Evolutionary conservation across 2,329 filamentous ascomycete genomes (phyloP).

Genomic region (Pyrenochaeta sp.): DNA sequence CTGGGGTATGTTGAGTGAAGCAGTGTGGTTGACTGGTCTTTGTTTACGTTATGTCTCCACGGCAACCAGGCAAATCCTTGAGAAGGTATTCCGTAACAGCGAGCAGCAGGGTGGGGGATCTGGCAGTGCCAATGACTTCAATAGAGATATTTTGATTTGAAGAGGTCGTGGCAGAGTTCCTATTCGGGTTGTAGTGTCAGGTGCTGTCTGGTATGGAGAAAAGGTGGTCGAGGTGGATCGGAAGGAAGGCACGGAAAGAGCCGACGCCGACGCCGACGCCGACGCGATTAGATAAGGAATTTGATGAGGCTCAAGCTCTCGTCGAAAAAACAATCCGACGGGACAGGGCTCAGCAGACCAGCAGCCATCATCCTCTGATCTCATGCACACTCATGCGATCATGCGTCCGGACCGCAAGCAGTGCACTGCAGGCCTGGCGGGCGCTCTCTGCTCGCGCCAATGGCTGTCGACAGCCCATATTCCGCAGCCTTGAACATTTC

Average conservation of each 20-base stretch:
- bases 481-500: constrained; percentile 37
- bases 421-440: constrained; percentile 49
- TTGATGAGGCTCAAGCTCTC: not conserved
- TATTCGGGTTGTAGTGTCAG: constrained; percentile 3
- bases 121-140: too few relatives aligned
- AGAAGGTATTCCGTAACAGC: too few relatives aligned
- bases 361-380: constrained; percentile 24
- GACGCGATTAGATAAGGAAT: constrained; percentile 40
- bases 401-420: constrained; percentile 56
- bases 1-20: constrained; percentile 8
- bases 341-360: constrained; percentile 2
- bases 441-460: constrained; percentile 32
- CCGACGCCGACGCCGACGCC: constrained; percentile 4
- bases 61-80: not conserved
- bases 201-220: constrained; percentile 3
- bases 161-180: not conserved
- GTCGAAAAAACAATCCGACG: constrained; percentile 15
- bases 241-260: constrained; percentile 16
- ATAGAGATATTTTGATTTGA: not conserved
- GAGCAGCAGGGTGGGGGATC: too few relatives aligned
- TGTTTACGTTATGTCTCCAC: constrained; percentile 44
- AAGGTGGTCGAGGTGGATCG: constrained; percentile 17
- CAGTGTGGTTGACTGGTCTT: constrained; percentile 3
- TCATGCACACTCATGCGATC: constrained; percentile 56
- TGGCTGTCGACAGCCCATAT: constrained; percentile 14